Base-by-base conservation (phyloP, 257 asterid genomes). In the Fraxinus anomala region DNA sequence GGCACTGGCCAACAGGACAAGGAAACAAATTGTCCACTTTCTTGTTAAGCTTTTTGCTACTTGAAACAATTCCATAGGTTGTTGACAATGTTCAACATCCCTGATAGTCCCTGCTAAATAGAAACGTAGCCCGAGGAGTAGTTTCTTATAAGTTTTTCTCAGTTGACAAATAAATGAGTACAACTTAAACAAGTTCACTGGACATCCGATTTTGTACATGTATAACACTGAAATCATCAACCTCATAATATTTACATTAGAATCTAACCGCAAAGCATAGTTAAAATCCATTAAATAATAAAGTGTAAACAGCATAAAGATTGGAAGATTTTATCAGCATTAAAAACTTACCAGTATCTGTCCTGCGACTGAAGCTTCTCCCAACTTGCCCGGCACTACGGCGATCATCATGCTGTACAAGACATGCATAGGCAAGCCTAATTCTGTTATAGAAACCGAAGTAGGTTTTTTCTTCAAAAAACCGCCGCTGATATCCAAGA, bases 351-450 rank as follows among this genome's bases (percentile, higher is more conserved):
- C 97, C 97, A 30, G 82, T 80, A 49, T 85, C 85, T 76, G 78
- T 80, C 85, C 91, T 87, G 78, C 84, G 85, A 69, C 83, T 79
- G 87, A 80, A 84, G 84, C 89, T 88, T 86, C 96, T 86, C 77
- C 87, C 92, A 85, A 75, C 89, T 84, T 89, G 91, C 84, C 89
- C 90, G 65, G 86, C 86, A 89, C 77, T 81, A 83, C 88, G 92
- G 73, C 97, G 96, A 68, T 92, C 96, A 80, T 91, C 97, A 78
- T 90, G 97, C 99, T 94, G 99, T 82, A 94, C 59, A 91, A 92
- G 89, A 94, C 94, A 94, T 78, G 87, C 89, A 94, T 83, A 92
- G 92, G 90, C 91, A 90, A 87, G 89, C 89, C 94, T 83, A 93
- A 92, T 75, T 89, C 89, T 81, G 89, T 94, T 91, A 94, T 89